A percentile compares a stretch with the other conserved stretches of the same genome.
Evolutionary conservation across 1,284 basidiomycete genomes (phyloP).

Genomic region (Rhodotorula sp.): DNA sequence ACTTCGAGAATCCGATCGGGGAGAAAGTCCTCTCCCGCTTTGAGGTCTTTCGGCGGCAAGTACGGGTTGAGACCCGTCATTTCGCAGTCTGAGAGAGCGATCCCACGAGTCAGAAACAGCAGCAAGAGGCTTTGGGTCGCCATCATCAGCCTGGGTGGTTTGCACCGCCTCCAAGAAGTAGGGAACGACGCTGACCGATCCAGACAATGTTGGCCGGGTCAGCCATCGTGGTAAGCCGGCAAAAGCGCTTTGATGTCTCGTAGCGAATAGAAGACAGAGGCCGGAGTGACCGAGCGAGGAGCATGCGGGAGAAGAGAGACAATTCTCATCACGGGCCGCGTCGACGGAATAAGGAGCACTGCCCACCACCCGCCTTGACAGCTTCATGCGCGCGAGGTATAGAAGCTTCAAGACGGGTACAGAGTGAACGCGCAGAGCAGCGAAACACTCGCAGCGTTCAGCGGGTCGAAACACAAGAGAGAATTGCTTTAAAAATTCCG

Average conservation of each 20-base stretch:
- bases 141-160: not conserved
- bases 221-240: constrained; percentile 7
- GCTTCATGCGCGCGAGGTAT: no score
- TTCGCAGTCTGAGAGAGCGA: constrained; percentile 28
- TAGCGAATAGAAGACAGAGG: not conserved
- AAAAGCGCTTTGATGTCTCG: not conserved
- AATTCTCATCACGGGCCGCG: no score
- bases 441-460: not conserved
- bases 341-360: not conserved
- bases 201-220: constrained; percentile 30
- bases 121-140: not conserved
- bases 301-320: not conserved
- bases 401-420: no score
- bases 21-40: constrained; percentile 21
- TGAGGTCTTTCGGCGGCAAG: constrained; percentile 18
- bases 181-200: constrained; percentile 23
- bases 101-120: not conserved
- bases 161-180: not conserved
- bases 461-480: not conserved
- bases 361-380: no score
- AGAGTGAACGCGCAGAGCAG: no score
- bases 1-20: constrained; percentile 41
- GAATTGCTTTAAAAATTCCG: not conserved
- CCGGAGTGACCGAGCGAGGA: not conserved
- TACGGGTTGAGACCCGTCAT: constrained; percentile 41